phyloP scores from a whole-genome alignment of 1,284 basidiomycete genomes.

The Rhodotorula sp. region DNA sequence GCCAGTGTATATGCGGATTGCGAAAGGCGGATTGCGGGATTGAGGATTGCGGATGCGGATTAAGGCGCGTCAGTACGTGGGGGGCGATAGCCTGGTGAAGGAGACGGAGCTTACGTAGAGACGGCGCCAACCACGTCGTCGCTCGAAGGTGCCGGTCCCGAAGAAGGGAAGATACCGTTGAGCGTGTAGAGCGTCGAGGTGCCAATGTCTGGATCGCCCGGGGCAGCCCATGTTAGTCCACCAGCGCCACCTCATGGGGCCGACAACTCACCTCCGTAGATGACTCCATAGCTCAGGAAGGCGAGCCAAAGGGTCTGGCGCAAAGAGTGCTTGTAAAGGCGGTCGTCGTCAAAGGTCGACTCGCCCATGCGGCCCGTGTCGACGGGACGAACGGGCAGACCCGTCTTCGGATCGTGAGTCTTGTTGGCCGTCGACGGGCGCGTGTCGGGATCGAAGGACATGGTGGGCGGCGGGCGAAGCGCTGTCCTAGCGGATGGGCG shows the following conservation, averaged over 20 bases:
- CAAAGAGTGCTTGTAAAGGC: not conserved
- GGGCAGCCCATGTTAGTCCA: not conserved
- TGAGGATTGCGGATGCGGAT: not conserved
- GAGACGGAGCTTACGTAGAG: not conserved
- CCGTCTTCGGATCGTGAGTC: not conserved
- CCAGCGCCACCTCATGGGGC: not conserved
- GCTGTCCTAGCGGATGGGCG: too few relatives aligned
- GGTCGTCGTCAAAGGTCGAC: not conserved
- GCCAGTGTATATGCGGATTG: too few relatives aligned
- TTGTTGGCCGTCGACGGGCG: not conserved
- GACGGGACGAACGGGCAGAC: too few relatives aligned
- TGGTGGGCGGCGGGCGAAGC: not conserved
- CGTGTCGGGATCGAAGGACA: not conserved
- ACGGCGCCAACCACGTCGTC: conserved; percentile 58
- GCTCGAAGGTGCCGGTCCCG: conserved; percentile 53
- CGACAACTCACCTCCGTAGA: conserved; percentile 61
- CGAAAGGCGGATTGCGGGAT: too few relatives aligned
- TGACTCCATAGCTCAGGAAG: conserved; percentile 54
- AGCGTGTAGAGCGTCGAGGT: conserved; percentile 65
- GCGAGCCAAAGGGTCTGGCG: conserved; percentile 19
- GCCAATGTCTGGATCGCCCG: conserved; percentile 22
- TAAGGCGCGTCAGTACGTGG: not conserved
- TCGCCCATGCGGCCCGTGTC: too few relatives aligned
- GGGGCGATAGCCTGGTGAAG: not conserved
- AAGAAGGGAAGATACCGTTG: conserved; percentile 62